Evolutionary conservation across 2,329 filamentous ascomycete genomes (phyloP).

Genomic region (Chrysoporthe cubensis): DNA sequence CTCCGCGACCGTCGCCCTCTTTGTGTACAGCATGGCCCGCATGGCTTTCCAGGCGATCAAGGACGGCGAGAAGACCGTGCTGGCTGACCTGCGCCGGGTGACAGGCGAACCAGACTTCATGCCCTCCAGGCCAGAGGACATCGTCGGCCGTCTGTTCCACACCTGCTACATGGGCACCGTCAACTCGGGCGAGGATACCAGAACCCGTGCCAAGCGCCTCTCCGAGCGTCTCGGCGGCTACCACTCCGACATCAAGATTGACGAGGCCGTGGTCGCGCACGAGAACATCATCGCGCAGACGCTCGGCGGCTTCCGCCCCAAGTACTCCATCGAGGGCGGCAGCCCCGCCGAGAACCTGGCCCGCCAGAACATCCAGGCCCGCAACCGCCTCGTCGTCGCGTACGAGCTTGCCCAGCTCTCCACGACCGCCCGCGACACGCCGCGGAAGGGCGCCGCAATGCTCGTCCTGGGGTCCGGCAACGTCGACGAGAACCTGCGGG

Average conservation of each 20-base stretch:
- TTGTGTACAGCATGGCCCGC: conserved; percentile 32
- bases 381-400: conserved; percentile 65
- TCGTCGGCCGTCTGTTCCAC: conserved; percentile 30
- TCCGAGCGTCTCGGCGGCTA: conserved; percentile 65
- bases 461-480: conserved; percentile 67
- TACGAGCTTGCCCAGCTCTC: conserved; percentile 68
- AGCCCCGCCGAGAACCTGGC: conserved; percentile 61
- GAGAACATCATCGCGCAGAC: conserved; percentile 36
- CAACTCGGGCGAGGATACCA: conserved; percentile 62
- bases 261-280: conserved; percentile 64
- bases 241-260: conserved; percentile 74
- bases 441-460: conserved; percentile 56
- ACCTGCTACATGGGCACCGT: conserved; percentile 66
- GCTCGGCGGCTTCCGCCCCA: conserved; percentile 36
- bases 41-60: conserved; percentile 29
- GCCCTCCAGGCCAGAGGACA: conserved; percentile 28
- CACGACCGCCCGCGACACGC: conserved; percentile 58
- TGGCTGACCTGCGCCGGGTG: conserved; percentile 29
- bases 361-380: conserved; percentile 70
- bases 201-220: conserved; percentile 63
- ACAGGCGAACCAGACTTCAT: conserved; percentile 27
- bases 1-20: conserved; percentile 31
- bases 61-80: conserved; percentile 27
- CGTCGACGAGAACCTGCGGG: conserved; percentile 56
- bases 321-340: conserved; percentile 62